phyloP scores from a whole-genome alignment of 2,329 filamentous ascomycete genomes.

The Arthrobotrys conoides region DNA sequence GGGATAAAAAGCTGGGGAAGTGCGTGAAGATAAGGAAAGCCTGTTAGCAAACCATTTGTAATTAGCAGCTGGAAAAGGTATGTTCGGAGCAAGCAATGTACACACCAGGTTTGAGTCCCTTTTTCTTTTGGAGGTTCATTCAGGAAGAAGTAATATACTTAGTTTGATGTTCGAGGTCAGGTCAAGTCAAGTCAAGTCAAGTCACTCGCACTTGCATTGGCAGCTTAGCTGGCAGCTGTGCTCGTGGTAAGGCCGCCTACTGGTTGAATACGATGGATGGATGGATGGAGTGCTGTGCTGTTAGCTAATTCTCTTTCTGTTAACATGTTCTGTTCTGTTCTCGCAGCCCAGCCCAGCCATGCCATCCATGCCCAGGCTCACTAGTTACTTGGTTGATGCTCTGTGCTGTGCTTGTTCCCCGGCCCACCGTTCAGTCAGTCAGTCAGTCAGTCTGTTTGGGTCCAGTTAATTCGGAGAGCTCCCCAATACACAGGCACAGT shows the following conservation, averaged over 20 bases:
- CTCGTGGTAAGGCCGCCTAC: constrained; percentile 57
- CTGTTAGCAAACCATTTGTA: constrained; percentile 61
- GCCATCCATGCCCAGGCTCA: constrained; percentile 20
- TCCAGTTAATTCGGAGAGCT: constrained; percentile 7
- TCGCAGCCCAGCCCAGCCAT: constrained; percentile 26
- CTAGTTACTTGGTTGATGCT: too few relatives aligned
- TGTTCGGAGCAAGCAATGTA: constrained; percentile 49
- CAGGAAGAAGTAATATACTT: constrained; percentile 19
- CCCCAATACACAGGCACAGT: neutral
- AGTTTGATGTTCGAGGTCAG: too few relatives aligned
- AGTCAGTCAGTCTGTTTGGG: neutral
- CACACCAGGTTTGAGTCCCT: constrained; percentile 34
- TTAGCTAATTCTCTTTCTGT: constrained; percentile 14
- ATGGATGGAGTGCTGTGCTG: constrained; percentile 10
- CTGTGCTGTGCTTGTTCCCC: too few relatives aligned
- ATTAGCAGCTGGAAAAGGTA: constrained; percentile 59
- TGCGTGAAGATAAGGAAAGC: constrained; percentile 60
- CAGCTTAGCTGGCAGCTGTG: constrained; percentile 61
- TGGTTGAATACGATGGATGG: constrained; percentile 23
- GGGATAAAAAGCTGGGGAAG: constrained; percentile 59
- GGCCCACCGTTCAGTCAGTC: constrained; percentile 40
- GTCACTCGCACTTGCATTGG: constrained; percentile 53
- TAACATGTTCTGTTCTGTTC: too few relatives aligned
- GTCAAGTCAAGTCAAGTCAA: constrained; percentile 2
- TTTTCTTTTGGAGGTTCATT: constrained; percentile 2